These are phyloP conservation scores for Puccinia horiana DNA, from an alignment of 1,284 basidiomycete genomes.

Conservation along the genomic window DNA sequence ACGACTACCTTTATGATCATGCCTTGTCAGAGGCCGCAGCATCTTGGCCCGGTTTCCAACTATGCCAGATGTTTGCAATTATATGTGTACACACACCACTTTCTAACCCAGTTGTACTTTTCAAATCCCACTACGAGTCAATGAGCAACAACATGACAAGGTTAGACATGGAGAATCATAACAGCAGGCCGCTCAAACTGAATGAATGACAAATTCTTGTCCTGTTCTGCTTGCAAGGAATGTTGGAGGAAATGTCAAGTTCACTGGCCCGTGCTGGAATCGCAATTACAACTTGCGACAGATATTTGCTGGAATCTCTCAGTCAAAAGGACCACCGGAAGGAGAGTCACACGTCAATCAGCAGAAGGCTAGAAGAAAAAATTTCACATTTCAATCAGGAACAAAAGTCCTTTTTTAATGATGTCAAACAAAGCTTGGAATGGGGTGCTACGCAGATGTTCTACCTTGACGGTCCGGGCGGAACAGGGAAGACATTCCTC, in stretches of 20 bases:
- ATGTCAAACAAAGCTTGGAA: conserved; percentile 50
- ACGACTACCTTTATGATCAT: conserved; percentile 59
- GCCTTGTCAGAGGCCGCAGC: conserved; percentile 61
- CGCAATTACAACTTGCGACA: conserved; percentile 57
- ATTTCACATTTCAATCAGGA: background rate
- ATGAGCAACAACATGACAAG: conserved; percentile 63
- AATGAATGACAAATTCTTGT: too few relatives aligned
- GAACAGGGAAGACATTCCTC: conserved; percentile 64
- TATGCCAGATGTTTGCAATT: conserved; percentile 61
- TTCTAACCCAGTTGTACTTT: conserved; percentile 58
- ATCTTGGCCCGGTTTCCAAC: conserved; percentile 60
- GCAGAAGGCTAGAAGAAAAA: conserved; percentile 51
- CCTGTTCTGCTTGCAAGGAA: too few relatives aligned
- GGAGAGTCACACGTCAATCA: too few relatives aligned
- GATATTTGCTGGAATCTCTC: too few relatives aligned
- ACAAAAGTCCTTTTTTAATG: background rate
- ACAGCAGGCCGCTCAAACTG: background rate
- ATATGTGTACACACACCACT: conserved; percentile 60
- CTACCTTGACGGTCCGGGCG: conserved; percentile 64
- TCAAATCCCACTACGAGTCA: conserved; percentile 58
- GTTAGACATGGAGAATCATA: conserved; percentile 57
- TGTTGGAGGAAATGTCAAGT: too few relatives aligned
- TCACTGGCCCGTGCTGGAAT: conserved; percentile 56
- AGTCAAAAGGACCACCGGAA: too few relatives aligned
- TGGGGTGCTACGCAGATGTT: background rate